Percentiles rank a stretch among this genome's conserved stretches.
Evolutionary conservation across 2,329 filamentous ascomycete species (phyloP).

Genomic region (Claviceps citrina): DNA sequence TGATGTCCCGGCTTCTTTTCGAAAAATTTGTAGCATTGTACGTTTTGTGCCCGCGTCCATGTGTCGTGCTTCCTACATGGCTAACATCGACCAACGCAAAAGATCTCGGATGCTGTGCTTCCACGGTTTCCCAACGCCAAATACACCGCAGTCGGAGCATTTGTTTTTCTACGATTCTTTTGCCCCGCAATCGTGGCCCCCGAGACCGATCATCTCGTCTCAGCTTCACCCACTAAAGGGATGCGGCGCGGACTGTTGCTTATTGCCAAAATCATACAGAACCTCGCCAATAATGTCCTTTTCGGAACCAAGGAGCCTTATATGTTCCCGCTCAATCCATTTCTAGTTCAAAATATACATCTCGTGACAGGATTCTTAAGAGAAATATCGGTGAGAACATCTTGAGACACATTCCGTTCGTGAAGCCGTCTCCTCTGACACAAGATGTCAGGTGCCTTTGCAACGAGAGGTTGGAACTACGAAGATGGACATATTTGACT

Average conservation of each 20-base stretch:
- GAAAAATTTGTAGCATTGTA: slow-evolving; percentile 52
- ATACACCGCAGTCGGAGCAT: slow-evolving; percentile 56
- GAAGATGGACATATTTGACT: slow-evolving; percentile 43
- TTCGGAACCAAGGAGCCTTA: slow-evolving; percentile 59
- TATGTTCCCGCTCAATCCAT: slow-evolving; percentile 57
- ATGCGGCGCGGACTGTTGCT: slow-evolving; percentile 53
- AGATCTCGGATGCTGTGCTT: slow-evolving; percentile 49
- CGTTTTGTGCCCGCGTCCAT: slow-evolving; percentile 13
- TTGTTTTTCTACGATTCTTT: slow-evolving; percentile 58
- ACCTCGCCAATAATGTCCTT: slow-evolving; percentile 55
- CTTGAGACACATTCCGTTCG: not conserved
- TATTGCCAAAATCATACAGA: slow-evolving; percentile 58
- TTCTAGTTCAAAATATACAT: slow-evolving; percentile 53
- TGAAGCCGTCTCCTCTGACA: not conserved
- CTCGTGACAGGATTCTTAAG: slow-evolving; percentile 50
- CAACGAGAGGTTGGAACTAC: slow-evolving; percentile 26
- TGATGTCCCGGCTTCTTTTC: slow-evolving; percentile 47
- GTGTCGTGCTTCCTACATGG: not conserved
- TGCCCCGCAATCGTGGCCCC: slow-evolving; percentile 58
- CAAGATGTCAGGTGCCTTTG: slow-evolving; percentile 28
- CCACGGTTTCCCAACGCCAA: slow-evolving; percentile 52
- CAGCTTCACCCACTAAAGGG: slow-evolving; percentile 46
- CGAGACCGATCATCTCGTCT: slow-evolving; percentile 50
- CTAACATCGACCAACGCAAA: not conserved
- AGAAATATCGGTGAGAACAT: slow-evolving; percentile 42